Evolutionary conservation across 495 filamentous ascomycete genomes (phyloP).

Genomic region (Xylaria longipes): DNA sequence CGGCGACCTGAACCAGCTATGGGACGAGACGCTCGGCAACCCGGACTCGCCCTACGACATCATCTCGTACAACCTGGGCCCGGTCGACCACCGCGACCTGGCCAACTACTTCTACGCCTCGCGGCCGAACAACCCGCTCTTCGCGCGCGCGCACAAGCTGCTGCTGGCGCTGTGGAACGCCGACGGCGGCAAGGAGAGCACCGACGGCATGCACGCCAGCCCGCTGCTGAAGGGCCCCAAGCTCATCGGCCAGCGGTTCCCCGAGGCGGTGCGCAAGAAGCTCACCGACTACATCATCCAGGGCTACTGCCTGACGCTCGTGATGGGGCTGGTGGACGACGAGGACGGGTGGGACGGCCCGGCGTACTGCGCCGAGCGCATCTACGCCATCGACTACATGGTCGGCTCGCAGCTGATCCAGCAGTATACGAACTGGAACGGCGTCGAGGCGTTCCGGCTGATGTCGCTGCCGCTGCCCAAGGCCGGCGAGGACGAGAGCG

Average conservation of each 20-base stretch:
- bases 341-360: constrained; percentile 62
- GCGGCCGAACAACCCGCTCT: constrained; percentile 51
- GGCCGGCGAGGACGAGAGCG: constrained; percentile 51
- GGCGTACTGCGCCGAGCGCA: constrained; percentile 50
- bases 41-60: constrained; percentile 54
- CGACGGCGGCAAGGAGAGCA: constrained; percentile 55
- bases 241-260: constrained; percentile 41
- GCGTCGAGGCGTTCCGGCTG: constrained; percentile 54
- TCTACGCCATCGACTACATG: constrained; percentile 59
- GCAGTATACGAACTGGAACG: constrained; percentile 57
- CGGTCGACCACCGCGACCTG: constrained; percentile 41
- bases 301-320: constrained; percentile 55
- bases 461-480: constrained; percentile 56
- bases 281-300: constrained; percentile 63
- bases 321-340: constrained; percentile 58
- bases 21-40: constrained; percentile 54
- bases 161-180: constrained; percentile 57
- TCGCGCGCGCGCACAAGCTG: constrained; percentile 56
- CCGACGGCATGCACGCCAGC: constrained; percentile 58
- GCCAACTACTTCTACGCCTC: constrained; percentile 59
- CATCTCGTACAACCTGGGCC: constrained; percentile 52
- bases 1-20: constrained; percentile 60
- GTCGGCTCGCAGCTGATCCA: constrained; percentile 59
- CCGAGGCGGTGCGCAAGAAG: constrained; percentile 44
- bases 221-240: constrained; percentile 53